Conservation (phyloP, 495 filamentous ascomycete species). For the Talaromyces liani region DNA sequence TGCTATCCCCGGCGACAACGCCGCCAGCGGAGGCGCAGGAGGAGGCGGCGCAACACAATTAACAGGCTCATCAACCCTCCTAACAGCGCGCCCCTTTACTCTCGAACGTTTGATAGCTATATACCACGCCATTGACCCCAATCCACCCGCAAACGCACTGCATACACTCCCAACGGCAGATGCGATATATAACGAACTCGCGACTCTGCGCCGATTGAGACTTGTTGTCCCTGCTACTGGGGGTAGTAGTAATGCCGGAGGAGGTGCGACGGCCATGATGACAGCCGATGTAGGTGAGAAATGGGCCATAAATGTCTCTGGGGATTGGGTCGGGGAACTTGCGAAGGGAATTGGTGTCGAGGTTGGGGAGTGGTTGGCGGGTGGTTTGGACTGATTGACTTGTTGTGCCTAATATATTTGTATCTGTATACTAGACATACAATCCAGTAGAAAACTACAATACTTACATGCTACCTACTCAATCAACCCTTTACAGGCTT, state of each 20-base stretch:
- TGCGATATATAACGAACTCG: conserved; percentile 64
- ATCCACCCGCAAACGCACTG: conserved; percentile 49
- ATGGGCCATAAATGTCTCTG: conserved; percentile 41
- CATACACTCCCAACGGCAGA: conserved; percentile 39
- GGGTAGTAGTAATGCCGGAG: conserved; percentile 18
- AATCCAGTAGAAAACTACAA: not conserved
- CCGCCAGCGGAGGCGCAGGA: not conserved
- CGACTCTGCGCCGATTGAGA: conserved; percentile 72
- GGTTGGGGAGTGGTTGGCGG: conserved; percentile 42
- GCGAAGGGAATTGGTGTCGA: conserved; percentile 41
- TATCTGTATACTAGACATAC: not conserved
- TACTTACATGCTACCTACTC: not conserved
- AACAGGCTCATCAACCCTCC: conserved; percentile 64
- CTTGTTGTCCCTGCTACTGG: conserved; percentile 52
- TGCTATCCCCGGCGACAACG: conserved; percentile 10
- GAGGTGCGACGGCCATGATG: not conserved
- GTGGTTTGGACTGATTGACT: conserved; percentile 30
- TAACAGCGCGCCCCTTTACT: conserved; percentile 71
- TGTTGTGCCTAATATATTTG: not conserved
- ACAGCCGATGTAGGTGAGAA: conserved; percentile 34
- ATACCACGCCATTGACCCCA: conserved; percentile 68
- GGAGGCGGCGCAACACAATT: conserved; percentile 26
- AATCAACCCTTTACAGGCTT: not conserved
- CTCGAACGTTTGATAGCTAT: conserved; percentile 85
- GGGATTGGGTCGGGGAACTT: conserved; percentile 41